Evolutionary conservation across 257 asterid species (phyloP), one percentile per base, ranked within the genome.

Genomic region (Solanum rostratum): DNA sequence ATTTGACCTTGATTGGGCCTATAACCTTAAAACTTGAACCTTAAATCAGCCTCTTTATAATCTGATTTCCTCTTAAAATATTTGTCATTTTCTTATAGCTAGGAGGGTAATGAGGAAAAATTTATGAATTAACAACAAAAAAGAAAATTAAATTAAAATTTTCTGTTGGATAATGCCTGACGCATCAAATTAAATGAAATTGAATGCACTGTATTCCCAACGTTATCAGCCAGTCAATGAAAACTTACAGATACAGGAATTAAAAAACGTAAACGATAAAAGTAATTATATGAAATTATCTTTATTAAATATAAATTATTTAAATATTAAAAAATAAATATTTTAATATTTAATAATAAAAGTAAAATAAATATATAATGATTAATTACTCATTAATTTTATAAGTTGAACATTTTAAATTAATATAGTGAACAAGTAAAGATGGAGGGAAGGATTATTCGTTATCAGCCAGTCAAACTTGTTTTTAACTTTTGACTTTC

Each of bases 361-460:
- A 1, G 0, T 4, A 33, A 33, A 33, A 33, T 33, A 33, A 0
- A 33, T 33, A 33, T 33, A 33, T 0, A 33, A 33, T 33, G 0
- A 33, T 33, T 3, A 4, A 33, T 33, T 33, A 33, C 4, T n/a
- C n/a, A n/a, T n/a, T n/a, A n/a, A n/a, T 33, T 33, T 3, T 4
- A 4, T 33, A 33, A 33, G 4, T 33, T 33, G 0, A 4, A 33
- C 4, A 33, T 33, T 33, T 33, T 0, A 33, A 33, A 33, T 3
- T 33, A 0, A 33, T 33, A 33, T 33, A 33, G 0, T 1, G 6
- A 33, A 4, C 39, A 33, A 33, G 39, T 33, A 33, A 4, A 33
- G 4, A 4, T 0, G 2, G 0, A 33, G 0, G 6, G 4, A 4
- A 5, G 0, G 39, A 33, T 4, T 33, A 33, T 33, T 1, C 4